Conservation (phyloP, 768 basidiomycete species). For the Mycena epipterygia region DNA sequence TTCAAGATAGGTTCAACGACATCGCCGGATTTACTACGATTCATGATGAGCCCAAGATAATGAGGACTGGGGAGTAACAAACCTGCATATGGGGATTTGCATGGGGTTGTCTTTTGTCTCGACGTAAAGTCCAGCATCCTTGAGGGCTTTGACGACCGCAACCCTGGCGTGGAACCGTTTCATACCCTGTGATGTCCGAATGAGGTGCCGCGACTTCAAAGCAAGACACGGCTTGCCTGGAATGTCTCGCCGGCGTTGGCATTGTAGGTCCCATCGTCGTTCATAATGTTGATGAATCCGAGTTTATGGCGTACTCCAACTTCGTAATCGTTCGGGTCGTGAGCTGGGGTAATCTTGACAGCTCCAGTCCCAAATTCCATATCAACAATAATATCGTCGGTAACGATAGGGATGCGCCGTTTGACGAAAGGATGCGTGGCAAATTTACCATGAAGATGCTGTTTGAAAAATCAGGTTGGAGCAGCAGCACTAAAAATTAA, state of each 20-base stretch:
- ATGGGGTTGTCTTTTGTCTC: conserved; percentile 98
- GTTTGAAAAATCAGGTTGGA: neutral
- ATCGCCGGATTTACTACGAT: conserved; percentile 91
- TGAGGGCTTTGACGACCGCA: conserved; percentile 85
- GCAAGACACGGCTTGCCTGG: conserved; percentile 56
- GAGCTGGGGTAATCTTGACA: conserved; percentile 98
- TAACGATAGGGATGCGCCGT: conserved; percentile 89
- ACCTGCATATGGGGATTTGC: conserved; percentile 96
- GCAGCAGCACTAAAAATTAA: neutral
- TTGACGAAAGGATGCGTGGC: conserved; percentile 90
- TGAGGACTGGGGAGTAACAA: conserved; percentile 36
- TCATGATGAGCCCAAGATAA: conserved; percentile 15
- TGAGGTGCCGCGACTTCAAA: neutral
- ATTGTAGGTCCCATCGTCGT: conserved; percentile 97
- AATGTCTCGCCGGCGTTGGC: conserved; percentile 87
- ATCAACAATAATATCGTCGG: conserved; percentile 90
- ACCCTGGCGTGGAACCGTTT: conserved; percentile 90
- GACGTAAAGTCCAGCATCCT: conserved; percentile 87
- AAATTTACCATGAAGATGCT: conserved; percentile 96
- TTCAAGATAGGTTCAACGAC: conserved; percentile 95
- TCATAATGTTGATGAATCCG: conserved; percentile 93
- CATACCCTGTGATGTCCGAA: neutral
- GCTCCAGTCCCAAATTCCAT: conserved; percentile 98
- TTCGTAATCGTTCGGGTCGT: conserved; percentile 97
- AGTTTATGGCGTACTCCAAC: conserved; percentile 90